phyloP scores from a whole-genome alignment of 2,329 filamentous ascomycete genomes.

The Apiospora kogelbergensis region DNA sequence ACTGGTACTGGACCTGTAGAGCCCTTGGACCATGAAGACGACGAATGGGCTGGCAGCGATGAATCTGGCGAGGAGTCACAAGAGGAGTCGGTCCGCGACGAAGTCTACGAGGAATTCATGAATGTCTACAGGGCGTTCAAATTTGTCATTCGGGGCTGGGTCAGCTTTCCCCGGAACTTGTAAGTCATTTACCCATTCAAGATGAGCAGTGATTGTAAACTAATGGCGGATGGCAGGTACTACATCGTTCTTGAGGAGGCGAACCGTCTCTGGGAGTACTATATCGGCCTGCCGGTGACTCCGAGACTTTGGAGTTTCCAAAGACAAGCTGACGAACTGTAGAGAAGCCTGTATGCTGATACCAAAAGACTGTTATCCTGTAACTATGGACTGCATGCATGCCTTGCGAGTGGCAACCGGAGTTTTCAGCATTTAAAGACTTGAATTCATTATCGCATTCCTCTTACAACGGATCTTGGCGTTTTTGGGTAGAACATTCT shows the following conservation, averaged over 20 bases:
- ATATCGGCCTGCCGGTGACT: slow-evolving; percentile 51
- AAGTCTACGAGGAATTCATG: slow-evolving; percentile 49
- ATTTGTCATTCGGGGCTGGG: slow-evolving; percentile 71
- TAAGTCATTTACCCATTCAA: slow-evolving; percentile 49
- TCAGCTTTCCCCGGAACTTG: slow-evolving; percentile 65
- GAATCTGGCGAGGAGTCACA: slow-evolving; percentile 33
- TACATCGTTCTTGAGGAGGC: slow-evolving; percentile 45
- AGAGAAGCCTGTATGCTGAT: slow-evolving; percentile 15
- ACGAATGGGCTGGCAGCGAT: slow-evolving; percentile 42
- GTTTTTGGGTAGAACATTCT: neutral
- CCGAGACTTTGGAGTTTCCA: slow-evolving; percentile 48
- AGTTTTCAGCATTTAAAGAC: neutral
- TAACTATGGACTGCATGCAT: neutral
- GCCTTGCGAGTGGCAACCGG: slow-evolving; percentile 1
- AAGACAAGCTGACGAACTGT: slow-evolving; percentile 51
- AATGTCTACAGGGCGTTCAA: slow-evolving; percentile 49
- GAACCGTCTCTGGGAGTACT: slow-evolving; percentile 48
- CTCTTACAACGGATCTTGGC: neutral
- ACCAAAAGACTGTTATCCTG: neutral
- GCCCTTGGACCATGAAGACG: slow-evolving; percentile 29
- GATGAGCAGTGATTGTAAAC: neutral
- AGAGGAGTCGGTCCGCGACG: neutral
- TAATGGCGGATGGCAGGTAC: slow-evolving; percentile 12
- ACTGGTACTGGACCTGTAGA: slow-evolving; percentile 20
- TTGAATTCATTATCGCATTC: neutral